A percentile compares a stretch with the other conserved stretches of the same genome.
phyloP scores from a whole-genome alignment of 2,329 filamentous ascomycete species.

The Aspergillus piperis region DNA sequence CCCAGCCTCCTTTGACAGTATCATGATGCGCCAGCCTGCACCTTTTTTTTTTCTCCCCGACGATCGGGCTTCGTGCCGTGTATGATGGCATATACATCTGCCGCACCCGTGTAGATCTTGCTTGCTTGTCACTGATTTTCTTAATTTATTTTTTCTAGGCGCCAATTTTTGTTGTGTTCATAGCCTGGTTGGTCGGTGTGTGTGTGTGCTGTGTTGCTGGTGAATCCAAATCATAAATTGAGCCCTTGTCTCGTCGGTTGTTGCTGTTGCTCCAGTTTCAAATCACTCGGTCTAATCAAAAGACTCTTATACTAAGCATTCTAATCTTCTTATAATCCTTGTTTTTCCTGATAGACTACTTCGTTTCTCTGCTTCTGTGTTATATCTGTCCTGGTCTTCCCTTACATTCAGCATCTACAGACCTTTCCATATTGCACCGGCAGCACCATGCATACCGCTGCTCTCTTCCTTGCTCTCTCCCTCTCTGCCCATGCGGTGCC shows the following conservation, averaged over 20 bases:
- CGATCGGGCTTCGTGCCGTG: constrained; percentile 19
- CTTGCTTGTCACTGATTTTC: background rate
- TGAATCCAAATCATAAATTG: constrained; percentile 10
- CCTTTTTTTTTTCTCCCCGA: constrained; percentile 10
- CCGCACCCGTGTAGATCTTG: constrained; percentile 1
- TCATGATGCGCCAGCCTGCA: constrained; percentile 23
- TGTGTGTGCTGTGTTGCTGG: background rate
- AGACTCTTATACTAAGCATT: background rate
- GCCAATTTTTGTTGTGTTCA: background rate
- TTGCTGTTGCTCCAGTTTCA: background rate
- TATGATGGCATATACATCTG: constrained; percentile 18
- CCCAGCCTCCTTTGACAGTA: constrained; percentile 27
- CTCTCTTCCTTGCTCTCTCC: constrained; percentile 30
- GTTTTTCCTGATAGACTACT: background rate
- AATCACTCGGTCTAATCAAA: background rate
- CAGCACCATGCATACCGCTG: constrained; percentile 33
- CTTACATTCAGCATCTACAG: constrained; percentile 9
- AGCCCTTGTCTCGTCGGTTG: background rate
- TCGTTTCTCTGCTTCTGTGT: background rate
- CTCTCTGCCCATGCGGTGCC: constrained; percentile 34
- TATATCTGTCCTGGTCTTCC: background rate
- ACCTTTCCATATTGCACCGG: constrained; percentile 2
- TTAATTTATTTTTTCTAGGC: background rate
- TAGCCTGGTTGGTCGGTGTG: constrained; percentile 2
- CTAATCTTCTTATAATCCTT: background rate